These are phyloP conservation scores for Baudoinia panamericana DNA, from an alignment of 495 filamentous ascomycete species.

Conservation along the genomic window DNA sequence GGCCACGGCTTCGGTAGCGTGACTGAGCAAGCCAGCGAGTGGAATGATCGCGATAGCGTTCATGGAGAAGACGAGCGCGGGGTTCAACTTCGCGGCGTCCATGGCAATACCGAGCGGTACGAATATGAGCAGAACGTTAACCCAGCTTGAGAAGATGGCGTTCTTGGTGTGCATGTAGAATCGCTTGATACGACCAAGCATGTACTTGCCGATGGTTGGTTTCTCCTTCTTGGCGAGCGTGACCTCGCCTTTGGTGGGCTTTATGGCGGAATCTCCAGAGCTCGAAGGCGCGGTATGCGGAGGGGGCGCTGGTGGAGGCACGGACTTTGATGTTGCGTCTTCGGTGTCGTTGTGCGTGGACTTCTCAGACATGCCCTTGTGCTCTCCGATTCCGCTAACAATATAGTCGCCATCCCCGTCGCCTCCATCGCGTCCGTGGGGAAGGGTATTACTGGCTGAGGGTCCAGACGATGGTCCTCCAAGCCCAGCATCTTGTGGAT, in stretches of 20 bases:
- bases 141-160: conserved; percentile 53
- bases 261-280: conserved; percentile 39
- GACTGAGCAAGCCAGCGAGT: conserved; percentile 61
- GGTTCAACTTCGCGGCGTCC: conserved; percentile 30
- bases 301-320: conserved; percentile 38
- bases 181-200: conserved; percentile 30
- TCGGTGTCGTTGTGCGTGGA: conserved; percentile 25
- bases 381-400: conserved; percentile 16
- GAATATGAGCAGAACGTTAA: conserved; percentile 68
- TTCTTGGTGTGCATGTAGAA: conserved; percentile 40
- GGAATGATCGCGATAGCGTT: conserved; percentile 78
- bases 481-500: conserved; percentile 6
- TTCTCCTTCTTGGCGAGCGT: too few species aligned
- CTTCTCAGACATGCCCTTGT: conserved; percentile 3
- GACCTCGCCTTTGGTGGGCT: conserved; percentile 20
- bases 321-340: conserved; percentile 25
- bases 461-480: conserved; percentile 12
- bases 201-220: conserved; percentile 12
- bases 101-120: conserved; percentile 66
- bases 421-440: conserved; percentile 2
- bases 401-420: not conserved
- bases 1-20: conserved; percentile 74
- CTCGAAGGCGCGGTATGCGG: conserved; percentile 37
- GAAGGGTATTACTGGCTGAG: not conserved
- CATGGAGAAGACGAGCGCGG: conserved; percentile 55